A percentile compares a stretch with the other conserved stretches of the same genome.
Evolutionary conservation across 768 basidiomycete genomes (phyloP).

Genomic region (Suillus cothurnatus): DNA sequence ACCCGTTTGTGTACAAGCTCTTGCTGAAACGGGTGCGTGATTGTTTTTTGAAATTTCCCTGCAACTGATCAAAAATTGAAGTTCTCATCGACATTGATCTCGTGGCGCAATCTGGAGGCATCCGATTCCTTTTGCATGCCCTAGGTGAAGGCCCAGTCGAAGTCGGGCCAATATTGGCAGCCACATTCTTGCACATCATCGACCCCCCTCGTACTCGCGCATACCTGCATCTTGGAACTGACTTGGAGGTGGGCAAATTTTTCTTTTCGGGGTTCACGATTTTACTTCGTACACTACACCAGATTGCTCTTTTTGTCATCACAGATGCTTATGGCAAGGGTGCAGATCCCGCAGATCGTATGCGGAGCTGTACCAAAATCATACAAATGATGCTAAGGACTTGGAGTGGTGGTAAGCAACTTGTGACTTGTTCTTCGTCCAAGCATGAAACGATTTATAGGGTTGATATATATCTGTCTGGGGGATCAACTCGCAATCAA

Average conservation of each 20-base stretch:
- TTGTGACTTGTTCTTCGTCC: background rate
- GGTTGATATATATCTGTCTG: slow-evolving; percentile 93
- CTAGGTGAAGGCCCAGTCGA: slow-evolving; percentile 91
- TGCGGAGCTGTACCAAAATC: slow-evolving; percentile 76
- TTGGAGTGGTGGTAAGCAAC: slow-evolving; percentile 85
- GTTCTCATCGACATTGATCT: slow-evolving; percentile 89
- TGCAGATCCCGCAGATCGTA: slow-evolving; percentile 72
- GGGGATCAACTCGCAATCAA: slow-evolving; percentile 85
- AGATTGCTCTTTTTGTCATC: slow-evolving; percentile 87
- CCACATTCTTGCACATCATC: slow-evolving; percentile 78
- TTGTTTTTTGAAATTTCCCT: slow-evolving; percentile 9
- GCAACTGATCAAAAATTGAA: slow-evolving; percentile 33
- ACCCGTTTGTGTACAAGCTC: slow-evolving; percentile 78
- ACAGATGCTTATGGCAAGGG: slow-evolving; percentile 93
- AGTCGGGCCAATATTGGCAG: slow-evolving; percentile 74
- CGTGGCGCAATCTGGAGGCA: slow-evolving; percentile 77
- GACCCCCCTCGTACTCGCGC: slow-evolving; percentile 84
- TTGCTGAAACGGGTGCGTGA: slow-evolving; percentile 83
- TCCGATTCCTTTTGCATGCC: slow-evolving; percentile 82
- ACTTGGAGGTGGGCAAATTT: slow-evolving; percentile 74
- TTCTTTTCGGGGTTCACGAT: slow-evolving; percentile 1
- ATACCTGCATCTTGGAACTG: slow-evolving; percentile 78
- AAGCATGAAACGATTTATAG: slow-evolving; percentile 40
- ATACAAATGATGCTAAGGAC: slow-evolving; percentile 84
- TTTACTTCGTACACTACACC: background rate